Conservation (phyloP, 352 stramenopile genomes). For the Pythium apleroticum region DNA sequence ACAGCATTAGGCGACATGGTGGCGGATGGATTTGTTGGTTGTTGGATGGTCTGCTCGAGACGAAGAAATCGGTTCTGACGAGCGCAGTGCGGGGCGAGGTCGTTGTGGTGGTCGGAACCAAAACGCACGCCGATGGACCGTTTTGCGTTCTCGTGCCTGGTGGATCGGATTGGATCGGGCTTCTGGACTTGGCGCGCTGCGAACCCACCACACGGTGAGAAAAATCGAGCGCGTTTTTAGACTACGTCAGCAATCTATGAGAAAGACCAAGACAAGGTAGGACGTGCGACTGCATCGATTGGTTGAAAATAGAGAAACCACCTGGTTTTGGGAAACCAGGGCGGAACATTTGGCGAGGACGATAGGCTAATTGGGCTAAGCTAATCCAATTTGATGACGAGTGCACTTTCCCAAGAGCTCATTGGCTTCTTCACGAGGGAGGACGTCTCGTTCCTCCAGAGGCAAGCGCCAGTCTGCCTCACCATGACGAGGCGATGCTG, state of each 20-base stretch:
- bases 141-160: not conserved
- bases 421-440: not conserved
- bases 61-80: slow-evolving; percentile 13
- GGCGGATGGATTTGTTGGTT: slow-evolving; percentile 1
- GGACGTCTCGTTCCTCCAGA: not conserved
- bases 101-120: not conserved
- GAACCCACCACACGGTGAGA: not conserved
- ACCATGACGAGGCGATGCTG: no score
- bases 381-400: not conserved
- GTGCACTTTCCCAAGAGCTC: not conserved
- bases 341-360: not conserved
- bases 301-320: not conserved
- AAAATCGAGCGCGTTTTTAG: not conserved
- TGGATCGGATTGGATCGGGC: not conserved
- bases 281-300: not conserved
- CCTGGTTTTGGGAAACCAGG: not conserved
- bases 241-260: not conserved
- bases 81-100: not conserved
- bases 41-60: not conserved
- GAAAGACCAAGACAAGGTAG: not conserved
- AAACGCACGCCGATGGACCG: not conserved
- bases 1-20: slow-evolving; percentile 8
- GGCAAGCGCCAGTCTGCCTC: not conserved
- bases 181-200: not conserved
- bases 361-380: not conserved